Evolutionary conservation across 176 grass and related monocot species (phyloP).

Genomic region (Themeda triandra): DNA sequence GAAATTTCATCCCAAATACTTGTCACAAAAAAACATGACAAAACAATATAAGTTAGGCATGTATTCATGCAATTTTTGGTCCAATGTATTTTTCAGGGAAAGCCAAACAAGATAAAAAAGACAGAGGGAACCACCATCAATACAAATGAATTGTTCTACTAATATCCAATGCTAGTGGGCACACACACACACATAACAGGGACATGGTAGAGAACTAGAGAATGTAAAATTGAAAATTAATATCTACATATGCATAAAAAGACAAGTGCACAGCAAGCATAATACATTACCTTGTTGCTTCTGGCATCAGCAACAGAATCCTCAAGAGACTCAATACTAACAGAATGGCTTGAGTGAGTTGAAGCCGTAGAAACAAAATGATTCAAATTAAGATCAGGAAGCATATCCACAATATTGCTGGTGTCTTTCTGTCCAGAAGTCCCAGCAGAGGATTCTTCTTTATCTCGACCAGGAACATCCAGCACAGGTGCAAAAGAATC

Average conservation of each 20-base stretch:
- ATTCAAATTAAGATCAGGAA: conserved; percentile 48
- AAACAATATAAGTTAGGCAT: background rate
- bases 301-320: conserved; percentile 55
- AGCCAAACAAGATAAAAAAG: background rate
- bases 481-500: background rate
- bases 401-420: conserved; percentile 6
- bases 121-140: background rate
- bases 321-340: conserved; percentile 40
- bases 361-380: conserved; percentile 25
- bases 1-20: background rate
- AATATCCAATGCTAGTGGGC: background rate
- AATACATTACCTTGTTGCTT: conserved; percentile 55
- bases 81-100: background rate
- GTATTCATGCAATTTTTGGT: background rate
- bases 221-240: conserved; percentile 6
- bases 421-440: conserved; percentile 7
- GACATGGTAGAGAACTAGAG: background rate
- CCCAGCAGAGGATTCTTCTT: conserved; percentile 6
- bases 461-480: conserved; percentile 5
- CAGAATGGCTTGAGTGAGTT: conserved; percentile 48
- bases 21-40: background rate
- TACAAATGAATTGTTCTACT: background rate
- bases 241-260: background rate
- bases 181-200: background rate
- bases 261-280: background rate